Evolutionary conservation across 257 asterid species (phyloP), one percentile per base, ranked within the genome.

Genomic region (Solanum appendiculatum): DNA sequence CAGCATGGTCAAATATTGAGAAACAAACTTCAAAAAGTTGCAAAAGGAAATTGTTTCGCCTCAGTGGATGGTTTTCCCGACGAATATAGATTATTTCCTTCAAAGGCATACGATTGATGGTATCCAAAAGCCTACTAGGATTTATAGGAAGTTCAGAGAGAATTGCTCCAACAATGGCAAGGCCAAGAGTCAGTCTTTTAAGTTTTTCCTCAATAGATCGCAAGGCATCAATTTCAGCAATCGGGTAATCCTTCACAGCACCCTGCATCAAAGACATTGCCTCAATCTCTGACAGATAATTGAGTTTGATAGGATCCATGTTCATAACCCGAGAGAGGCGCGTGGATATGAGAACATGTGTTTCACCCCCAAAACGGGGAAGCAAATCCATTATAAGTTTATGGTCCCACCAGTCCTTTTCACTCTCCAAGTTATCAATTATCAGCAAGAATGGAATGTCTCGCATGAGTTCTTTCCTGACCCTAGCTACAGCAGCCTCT

Each of bases 401-500:
- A 87, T 92, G 95, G 70, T 95, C 99, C 99, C 99, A 97, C 99
- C 99, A 97, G 73, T 97, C 99, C 89, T 96, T 97, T 89, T 97
- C 99, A 14, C 87, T 94, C 93, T 97, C 99, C 91, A 97, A 88
- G 85, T 95, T 94, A 91, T 96, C 98, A 34, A 96, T 96, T 64
- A 94, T 86, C 31, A 96, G 91, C 74, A 96, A 82, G 91, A 93
- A 96, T 0, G 99, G 98, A 27, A 96, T 94, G 89, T 93, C 93
- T 36, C 98, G 90, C 96, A 92, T 94, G 84, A 94, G 95, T 91
- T 94, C 98, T 92, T 94, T 96, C 82, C 99, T 92, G 18, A 94
- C 94, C 87, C 98, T 90, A 66, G 94, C 93, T 82, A 93, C 42
- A 11, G 98, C 96, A 7, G 93, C 94, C 86, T 96, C 96, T 88